Evolutionary conservation across 1,284 basidiomycete species (phyloP), one percentile per base, ranked within the genome.

Genomic region (Trichosporon asahii): DNA sequence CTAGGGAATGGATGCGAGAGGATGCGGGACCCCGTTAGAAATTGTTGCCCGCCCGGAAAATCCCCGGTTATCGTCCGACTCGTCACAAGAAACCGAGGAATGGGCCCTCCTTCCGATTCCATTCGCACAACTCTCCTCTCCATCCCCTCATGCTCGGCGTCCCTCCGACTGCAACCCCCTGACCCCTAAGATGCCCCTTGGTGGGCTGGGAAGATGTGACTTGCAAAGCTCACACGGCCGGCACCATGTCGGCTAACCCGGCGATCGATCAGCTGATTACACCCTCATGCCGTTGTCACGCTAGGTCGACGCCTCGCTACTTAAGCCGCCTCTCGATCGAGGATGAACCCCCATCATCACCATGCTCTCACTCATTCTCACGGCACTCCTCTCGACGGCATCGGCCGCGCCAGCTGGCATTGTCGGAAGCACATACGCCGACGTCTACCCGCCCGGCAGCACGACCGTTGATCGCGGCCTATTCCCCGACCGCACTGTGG

Each of bases 401-500:
- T 6, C 63, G 6, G 35, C 35, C 33, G 63, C 33, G 49, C 49
- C 49, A 3, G 23, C 49, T 8, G 49, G 49, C 49, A 53, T 53
- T 3, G 49, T 53, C 49, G 79, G 79, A 35, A 72, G 70, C 14
- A 77, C 76, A 49, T 76, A 73, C 35, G 68, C 74, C 15, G 76
- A 81, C 66, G 66, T 77, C 49, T 80, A 68, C 66, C 79, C 78
- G 63, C 77, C 78, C 12, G 68, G 75, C 23, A 69, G 75, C 46
- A 78, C 55, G 76, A 68, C 66, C 2, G 76, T 76, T 15, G 76
- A 81, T 73, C 63, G 76, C 4, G 69, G 65, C 2, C 68, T 84
- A 69, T 87, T 87, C 76, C 85, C 85, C 6, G 79, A 79, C 68
- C 85, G 82, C 49, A 79, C 80, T 14, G 79, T 80, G n/a, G 84